Evolutionary conservation across 1,139 yeast species (phyloP), one percentile per base, ranked within the genome.

Genomic region (Cylindricascospora bacillispora): DNA sequence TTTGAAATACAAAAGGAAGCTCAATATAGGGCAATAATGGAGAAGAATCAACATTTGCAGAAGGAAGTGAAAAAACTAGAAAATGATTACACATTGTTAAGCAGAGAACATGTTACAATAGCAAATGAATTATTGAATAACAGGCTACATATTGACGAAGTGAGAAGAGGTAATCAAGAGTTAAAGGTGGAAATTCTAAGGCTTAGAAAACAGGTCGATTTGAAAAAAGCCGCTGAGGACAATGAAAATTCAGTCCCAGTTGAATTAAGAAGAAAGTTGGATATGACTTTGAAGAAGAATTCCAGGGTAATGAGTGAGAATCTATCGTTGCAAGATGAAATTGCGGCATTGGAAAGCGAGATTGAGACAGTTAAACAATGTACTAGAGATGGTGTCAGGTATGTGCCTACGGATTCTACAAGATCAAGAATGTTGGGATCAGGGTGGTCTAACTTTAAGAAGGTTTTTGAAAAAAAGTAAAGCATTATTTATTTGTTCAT

Each of bases 11-110:
- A 74, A 36, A 71, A 85, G 38, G 64, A 69, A 14, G 73, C 68
- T 26, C 93, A 85, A 44, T 71, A 82, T 31, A 85, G 78, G 36
- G 59, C 65, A 14, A 53, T 82, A 33, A 65, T 77, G 34, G 54
- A 67, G 4, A 63, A 71, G 34, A 89, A 86, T 54, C 82, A 85
- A 15, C 70, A 71, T 38, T 60, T 89, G 35, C 72, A 85, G 26
- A 70, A 73, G 40, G 79, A 79, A 41, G 79, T 86, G 36, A 70
- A 82, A 43, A 68, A 72, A 33, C 61, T 85, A 29, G 95, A 89
- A 54, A 63, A 73, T 17, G 69, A 74, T 24, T 76, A 77, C 43
- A 71, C 81, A 1, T 57, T 63, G 6, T 61, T 89, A 36, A 85
- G 82, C 45, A 67, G 73, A 36, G 95, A 86, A 48, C 95, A 89